Conservation (phyloP, 75 land plant species). For the Larix kaempferi region DNA sequence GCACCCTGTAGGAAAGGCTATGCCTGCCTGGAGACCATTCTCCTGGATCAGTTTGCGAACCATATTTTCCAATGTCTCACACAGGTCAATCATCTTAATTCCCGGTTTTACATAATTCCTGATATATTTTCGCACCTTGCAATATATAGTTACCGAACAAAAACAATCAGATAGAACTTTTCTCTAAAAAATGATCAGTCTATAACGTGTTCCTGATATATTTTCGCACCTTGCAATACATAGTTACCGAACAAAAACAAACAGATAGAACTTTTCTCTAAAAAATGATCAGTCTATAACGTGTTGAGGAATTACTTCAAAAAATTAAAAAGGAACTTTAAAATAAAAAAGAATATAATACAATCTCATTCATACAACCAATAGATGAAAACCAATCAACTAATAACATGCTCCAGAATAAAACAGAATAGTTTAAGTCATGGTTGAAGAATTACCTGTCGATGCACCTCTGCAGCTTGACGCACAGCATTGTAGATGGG, state of each 20-base stretch:
- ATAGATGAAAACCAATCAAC: background rate
- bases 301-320: background rate
- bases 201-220: slow-evolving; percentile 37
- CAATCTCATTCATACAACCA: background rate
- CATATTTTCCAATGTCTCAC: slow-evolving; percentile 97
- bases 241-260: background rate
- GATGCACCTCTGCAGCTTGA: slow-evolving; percentile 97
- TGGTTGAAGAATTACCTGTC: slow-evolving; percentile 59
- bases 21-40: slow-evolving; percentile 95
- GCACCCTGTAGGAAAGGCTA: slow-evolving; percentile 98
- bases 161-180: background rate
- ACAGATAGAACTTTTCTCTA: background rate
- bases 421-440: background rate
- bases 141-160: background rate
- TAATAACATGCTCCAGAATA: background rate
- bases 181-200: background rate
- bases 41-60: slow-evolving; percentile 89
- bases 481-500: slow-evolving; percentile 93
- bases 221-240: slow-evolving; percentile 70
- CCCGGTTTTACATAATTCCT: slow-evolving; percentile 87
- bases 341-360: background rate
- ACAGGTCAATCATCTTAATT: slow-evolving; percentile 82
- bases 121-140: slow-evolving; percentile 91
- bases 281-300: background rate
- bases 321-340: background rate